Conservation (phyloP, 768 basidiomycete species). For the Naganishia onofrii region DNA sequence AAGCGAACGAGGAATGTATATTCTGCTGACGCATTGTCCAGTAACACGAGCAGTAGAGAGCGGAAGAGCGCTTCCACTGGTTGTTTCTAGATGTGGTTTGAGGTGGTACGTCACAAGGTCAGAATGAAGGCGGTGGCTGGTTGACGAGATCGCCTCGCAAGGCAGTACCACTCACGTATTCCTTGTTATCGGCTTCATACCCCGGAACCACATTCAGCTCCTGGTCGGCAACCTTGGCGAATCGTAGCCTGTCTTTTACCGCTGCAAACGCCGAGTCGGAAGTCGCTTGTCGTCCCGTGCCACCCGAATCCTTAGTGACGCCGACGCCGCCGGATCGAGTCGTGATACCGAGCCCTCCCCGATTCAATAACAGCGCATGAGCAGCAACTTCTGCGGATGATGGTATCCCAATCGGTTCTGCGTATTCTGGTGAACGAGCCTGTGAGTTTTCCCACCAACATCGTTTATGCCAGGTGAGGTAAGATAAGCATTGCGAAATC, state of each 20-base stretch:
- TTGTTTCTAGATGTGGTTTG: conserved; percentile 61
- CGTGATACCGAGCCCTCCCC: background rate
- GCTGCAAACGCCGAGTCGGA: conserved; percentile 24
- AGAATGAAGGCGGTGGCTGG: conserved; percentile 8
- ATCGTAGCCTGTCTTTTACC: conserved; percentile 59
- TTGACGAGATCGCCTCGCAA: too few species aligned
- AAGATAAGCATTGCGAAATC: background rate
- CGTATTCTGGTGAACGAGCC: conserved; percentile 68
- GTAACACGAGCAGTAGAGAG: conserved; percentile 79
- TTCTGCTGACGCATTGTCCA: conserved; percentile 92
- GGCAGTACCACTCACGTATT: conserved; percentile 64
- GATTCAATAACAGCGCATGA: conserved; percentile 14
- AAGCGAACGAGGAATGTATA: conserved; percentile 82
- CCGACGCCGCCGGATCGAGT: background rate
- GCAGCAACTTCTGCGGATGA: conserved; percentile 53
- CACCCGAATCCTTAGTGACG: conserved; percentile 53
- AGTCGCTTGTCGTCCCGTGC: conserved; percentile 48
- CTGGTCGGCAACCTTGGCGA: conserved; percentile 75
- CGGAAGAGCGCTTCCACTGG: conserved; percentile 78
- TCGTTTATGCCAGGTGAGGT: too few species aligned
- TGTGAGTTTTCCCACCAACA: too few species aligned
- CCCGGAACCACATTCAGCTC: conserved; percentile 65
- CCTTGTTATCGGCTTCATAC: conserved; percentile 85
- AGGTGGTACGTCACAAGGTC: background rate
- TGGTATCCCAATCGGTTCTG: conserved; percentile 61